Conservation (phyloP, 306 rosid genomes). For the Trifolium subterraneum region DNA sequence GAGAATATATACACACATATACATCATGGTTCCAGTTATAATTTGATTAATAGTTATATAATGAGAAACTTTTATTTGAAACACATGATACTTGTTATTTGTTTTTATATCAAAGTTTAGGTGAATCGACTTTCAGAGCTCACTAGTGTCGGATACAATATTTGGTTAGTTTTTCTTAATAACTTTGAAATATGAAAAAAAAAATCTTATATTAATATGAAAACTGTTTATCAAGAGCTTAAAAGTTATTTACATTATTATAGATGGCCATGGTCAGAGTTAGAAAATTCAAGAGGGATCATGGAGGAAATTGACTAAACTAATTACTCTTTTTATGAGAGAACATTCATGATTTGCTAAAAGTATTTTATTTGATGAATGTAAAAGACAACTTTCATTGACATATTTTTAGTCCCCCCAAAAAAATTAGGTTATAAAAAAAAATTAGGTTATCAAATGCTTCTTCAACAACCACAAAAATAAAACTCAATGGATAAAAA, state of each 20-base stretch:
- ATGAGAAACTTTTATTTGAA: no score
- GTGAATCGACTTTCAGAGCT: no score
- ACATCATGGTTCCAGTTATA: no score
- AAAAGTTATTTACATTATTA: constrained; percentile 19
- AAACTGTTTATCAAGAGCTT: background rate
- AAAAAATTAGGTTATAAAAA: background rate
- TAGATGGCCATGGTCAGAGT: background rate
- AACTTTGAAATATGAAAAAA: no score
- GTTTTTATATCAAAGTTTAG: no score
- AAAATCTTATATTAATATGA: background rate
- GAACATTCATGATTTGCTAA: background rate
- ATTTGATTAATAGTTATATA: no score
- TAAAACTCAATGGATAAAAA: background rate
- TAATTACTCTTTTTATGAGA: background rate
- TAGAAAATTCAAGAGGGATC: background rate
- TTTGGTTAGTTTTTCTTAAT: no score
- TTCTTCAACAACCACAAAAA: constrained; percentile 16
- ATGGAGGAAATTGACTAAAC: constrained; percentile 4
- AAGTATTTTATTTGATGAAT: background rate
- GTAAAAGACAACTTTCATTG: background rate
- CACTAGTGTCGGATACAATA: no score
- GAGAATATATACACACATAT: no score
- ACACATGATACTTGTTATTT: no score
- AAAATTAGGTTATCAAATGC: background rate
- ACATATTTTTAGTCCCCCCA: background rate